phyloP scores from a whole-genome alignment of 306 rosid species.

The Gastrolobium villosum region DNA sequence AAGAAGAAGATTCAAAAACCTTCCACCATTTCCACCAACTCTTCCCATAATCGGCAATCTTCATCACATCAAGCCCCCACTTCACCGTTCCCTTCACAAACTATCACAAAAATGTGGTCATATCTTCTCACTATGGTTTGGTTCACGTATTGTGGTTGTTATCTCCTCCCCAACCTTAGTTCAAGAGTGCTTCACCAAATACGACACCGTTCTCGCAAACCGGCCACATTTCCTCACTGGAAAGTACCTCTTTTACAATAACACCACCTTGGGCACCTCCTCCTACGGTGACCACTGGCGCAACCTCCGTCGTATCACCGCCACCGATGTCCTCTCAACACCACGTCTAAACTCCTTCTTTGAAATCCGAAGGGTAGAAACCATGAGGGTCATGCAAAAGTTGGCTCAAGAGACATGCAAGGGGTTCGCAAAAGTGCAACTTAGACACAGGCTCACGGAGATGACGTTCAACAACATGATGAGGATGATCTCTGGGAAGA shows the following conservation, averaged over 20 bases:
- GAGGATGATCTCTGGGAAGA: constrained; percentile 11
- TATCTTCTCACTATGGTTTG: constrained; percentile 29
- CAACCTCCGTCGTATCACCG: constrained; percentile 62
- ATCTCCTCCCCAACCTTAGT: constrained; percentile 45
- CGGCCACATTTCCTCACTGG: constrained; percentile 46
- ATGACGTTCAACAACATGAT: constrained; percentile 54
- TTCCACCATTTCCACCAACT: constrained; percentile 59
- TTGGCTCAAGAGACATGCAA: constrained; percentile 9
- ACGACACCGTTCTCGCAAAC: constrained; percentile 57
- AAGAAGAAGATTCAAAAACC: not conserved
- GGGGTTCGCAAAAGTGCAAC: constrained; percentile 43
- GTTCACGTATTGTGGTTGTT: constrained; percentile 40
- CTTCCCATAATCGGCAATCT: constrained; percentile 64
- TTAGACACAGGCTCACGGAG: constrained; percentile 42
- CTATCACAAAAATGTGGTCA: constrained; percentile 53
- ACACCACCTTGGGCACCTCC: constrained; percentile 36
- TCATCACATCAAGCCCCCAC: constrained; percentile 46
- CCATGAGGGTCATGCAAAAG: constrained; percentile 20
- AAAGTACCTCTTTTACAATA: constrained; percentile 55
- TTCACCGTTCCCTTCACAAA: constrained; percentile 39
- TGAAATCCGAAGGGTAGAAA: constrained; percentile 41
- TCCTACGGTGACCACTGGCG: constrained; percentile 66
- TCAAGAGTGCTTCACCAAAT: constrained; percentile 59
- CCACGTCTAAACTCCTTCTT: constrained; percentile 25
- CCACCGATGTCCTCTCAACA: constrained; percentile 53